A percentile compares a stretch with the other conserved stretches of the same genome.
phyloP scores from a whole-genome alignment of 2,329 filamentous ascomycete genomes.

The Alternaria panax region DNA sequence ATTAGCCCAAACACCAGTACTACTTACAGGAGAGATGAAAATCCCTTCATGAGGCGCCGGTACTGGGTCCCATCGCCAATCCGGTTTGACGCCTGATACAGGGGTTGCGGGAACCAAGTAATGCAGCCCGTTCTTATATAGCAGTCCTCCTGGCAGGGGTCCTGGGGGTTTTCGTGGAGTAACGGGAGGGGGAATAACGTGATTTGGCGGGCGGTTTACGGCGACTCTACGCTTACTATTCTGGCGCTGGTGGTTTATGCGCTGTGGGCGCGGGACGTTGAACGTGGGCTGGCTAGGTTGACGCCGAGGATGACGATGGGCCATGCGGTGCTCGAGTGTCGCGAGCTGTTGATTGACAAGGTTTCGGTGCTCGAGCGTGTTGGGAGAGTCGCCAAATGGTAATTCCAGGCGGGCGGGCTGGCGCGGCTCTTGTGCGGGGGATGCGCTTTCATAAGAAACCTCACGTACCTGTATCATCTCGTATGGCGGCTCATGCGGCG shows the following conservation, averaged over 20 bases:
- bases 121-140: not conserved
- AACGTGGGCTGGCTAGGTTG: not conserved
- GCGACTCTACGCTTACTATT: not conserved
- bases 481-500: not conserved
- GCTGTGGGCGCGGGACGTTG: not conserved
- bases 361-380: not conserved
- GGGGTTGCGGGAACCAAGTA: not conserved
- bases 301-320: not conserved
- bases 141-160: not conserved
- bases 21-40: not conserved
- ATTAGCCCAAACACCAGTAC: not conserved
- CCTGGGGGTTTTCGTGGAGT: not conserved
- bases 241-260: not conserved
- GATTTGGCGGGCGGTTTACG: not conserved
- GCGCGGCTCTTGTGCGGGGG: not conserved
- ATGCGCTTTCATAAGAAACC: not conserved
- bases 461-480: not conserved
- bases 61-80: not conserved
- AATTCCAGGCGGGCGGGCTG: not conserved
- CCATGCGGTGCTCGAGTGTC: not conserved
- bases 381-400: not conserved
- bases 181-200: not conserved
- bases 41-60: not conserved
- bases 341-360: slow-evolving; percentile 10
- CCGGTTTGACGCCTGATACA: not conserved